A percentile compares a stretch with the other conserved stretches of the same genome.
Conservation (phyloP, 2,329 filamentous ascomycete genomes). For the Microascus cirrosus region DNA sequence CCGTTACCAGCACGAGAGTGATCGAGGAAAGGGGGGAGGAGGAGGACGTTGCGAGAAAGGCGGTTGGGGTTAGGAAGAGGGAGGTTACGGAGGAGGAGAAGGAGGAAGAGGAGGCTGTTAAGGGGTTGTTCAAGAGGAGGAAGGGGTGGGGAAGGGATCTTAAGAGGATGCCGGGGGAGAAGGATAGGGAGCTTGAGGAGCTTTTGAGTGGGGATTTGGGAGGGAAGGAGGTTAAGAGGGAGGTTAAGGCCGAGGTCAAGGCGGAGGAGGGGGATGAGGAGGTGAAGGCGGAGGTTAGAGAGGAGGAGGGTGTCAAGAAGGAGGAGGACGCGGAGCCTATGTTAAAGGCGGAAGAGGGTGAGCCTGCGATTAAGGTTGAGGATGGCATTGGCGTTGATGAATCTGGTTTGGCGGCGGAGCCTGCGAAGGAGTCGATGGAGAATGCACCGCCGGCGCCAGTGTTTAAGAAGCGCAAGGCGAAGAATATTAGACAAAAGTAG, state of each 20-base stretch:
- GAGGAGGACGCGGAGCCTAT: slow-evolving; percentile 6
- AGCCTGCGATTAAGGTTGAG: slow-evolving; percentile 15
- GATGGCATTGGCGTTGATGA: slow-evolving; percentile 25
- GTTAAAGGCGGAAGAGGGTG: neutral
- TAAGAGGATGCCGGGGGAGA: slow-evolving; percentile 33
- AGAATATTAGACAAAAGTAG: slow-evolving; percentile 49
- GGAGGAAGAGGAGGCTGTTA: slow-evolving; percentile 48
- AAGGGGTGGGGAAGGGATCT: slow-evolving; percentile 42
- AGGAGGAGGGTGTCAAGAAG: slow-evolving; percentile 13
- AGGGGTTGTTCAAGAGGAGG: slow-evolving; percentile 48
- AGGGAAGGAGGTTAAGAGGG: slow-evolving; percentile 10
- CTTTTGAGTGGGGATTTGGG: slow-evolving; percentile 32
- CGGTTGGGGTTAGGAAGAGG: slow-evolving; percentile 51
- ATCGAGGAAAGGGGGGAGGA: slow-evolving; percentile 31
- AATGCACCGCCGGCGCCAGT: slow-evolving; percentile 40
- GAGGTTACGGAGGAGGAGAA: slow-evolving; percentile 48
- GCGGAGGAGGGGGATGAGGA: slow-evolving; percentile 7
- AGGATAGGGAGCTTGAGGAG: slow-evolving; percentile 50
- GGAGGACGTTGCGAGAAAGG: slow-evolving; percentile 31
- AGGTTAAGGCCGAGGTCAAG: slow-evolving; percentile 16
- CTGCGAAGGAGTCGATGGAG: slow-evolving; percentile 5
- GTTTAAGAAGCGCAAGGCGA: slow-evolving; percentile 73
- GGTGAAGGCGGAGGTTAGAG: slow-evolving; percentile 9
- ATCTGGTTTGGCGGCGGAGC: slow-evolving; percentile 20
- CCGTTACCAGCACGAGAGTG: slow-evolving; percentile 54